phyloP scores from a whole-genome alignment of 441 rosid genomes.

The Pelargonium citronellum region DNA sequence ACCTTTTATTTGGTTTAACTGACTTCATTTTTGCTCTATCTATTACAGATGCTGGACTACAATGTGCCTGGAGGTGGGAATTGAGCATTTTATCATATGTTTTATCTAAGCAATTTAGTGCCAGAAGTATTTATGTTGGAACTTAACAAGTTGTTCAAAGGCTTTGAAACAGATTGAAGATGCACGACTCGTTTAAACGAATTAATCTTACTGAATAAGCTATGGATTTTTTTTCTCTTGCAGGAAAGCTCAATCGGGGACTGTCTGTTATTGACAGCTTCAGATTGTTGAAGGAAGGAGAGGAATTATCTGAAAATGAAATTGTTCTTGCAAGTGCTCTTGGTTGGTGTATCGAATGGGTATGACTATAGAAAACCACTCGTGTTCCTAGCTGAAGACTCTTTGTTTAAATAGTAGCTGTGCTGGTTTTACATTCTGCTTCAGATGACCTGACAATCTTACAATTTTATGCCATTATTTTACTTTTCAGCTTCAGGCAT shows the following conservation, averaged over 20 bases:
- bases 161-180: too few relatives aligned
- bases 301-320: slow-evolving; percentile 58
- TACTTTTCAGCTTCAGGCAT: slow-evolving; percentile 68
- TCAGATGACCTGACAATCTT: neutral
- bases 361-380: slow-evolving; percentile 23
- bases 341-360: slow-evolving; percentile 97
- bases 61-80: slow-evolving; percentile 74
- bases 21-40: neutral
- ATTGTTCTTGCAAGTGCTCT: slow-evolving; percentile 61
- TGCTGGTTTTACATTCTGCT: neutral
- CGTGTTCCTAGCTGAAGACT: neutral
- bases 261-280: slow-evolving; percentile 76
- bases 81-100: neutral
- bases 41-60: slow-evolving; percentile 75
- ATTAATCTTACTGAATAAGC: neutral
- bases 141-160: neutral
- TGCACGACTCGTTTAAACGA: too few relatives aligned
- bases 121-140: neutral
- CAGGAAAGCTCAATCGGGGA: slow-evolving; percentile 78
- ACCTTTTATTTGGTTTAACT: neutral
- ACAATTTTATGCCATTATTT: neutral
- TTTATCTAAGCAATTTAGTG: neutral
- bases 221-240: neutral
- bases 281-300: slow-evolving; percentile 58
- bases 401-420: neutral